Conservation (phyloP, 176 grass and related monocot genomes). For the Phyllostachys edulis region DNA sequence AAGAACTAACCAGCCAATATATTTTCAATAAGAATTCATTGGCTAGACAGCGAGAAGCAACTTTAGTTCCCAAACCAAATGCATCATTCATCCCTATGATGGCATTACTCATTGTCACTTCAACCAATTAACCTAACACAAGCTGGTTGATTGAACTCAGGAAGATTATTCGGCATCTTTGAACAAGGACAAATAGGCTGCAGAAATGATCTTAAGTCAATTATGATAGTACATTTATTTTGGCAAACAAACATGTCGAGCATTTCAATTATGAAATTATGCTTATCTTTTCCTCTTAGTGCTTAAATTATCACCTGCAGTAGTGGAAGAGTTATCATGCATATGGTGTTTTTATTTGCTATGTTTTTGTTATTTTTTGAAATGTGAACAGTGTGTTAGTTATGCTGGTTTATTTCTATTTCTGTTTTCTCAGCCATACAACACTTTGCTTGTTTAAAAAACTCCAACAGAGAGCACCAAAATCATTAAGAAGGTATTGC, state of each 20-base stretch:
- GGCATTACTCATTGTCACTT: neutral
- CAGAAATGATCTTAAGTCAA: neutral
- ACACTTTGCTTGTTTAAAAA: slow-evolving; percentile 92
- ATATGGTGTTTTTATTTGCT: neutral
- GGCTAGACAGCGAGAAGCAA: neutral
- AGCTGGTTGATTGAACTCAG: neutral
- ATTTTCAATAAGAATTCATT: neutral
- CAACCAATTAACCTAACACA: neutral
- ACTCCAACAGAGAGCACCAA: slow-evolving; percentile 82
- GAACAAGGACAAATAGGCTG: neutral
- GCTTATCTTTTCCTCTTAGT: neutral
- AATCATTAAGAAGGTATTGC: slow-evolving; percentile 78
- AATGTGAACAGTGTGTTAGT: slow-evolving; percentile 7
- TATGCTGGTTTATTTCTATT: neutral
- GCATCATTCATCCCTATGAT: too few species aligned
- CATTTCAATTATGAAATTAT: neutral
- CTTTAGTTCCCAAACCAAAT: neutral
- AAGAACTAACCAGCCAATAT: neutral
- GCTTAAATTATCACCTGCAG: neutral
- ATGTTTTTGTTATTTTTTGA: neutral
- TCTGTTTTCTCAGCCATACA: slow-evolving; percentile 64
- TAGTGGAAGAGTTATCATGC: neutral
- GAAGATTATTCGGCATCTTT: neutral
- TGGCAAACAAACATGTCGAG: neutral
- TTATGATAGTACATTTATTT: neutral